phyloP scores from a whole-genome alignment of 2,329 filamentous ascomycete genomes.

The Arthrinium puccinioides region DNA sequence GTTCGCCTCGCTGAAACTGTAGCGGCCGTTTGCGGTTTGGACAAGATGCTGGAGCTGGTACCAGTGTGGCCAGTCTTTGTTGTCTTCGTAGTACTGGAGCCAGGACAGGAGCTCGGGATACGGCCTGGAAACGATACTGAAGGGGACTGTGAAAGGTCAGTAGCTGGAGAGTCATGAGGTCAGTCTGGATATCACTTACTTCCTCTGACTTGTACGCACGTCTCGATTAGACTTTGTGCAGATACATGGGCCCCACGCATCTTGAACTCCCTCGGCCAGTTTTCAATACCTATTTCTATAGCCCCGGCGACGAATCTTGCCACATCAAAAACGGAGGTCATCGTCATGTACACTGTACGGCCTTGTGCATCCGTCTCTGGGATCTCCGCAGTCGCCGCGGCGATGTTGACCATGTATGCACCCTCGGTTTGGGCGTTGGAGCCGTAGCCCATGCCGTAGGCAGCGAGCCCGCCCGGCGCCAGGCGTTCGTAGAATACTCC shows the following conservation, averaged over 20 bases:
- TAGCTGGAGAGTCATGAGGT: conserved; percentile 18
- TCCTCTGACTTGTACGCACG: conserved; percentile 41
- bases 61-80: conserved; percentile 40
- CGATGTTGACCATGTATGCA: conserved; percentile 59
- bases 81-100: conserved; percentile 34
- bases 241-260: conserved; percentile 62
- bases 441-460: conserved; percentile 50
- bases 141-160: conserved; percentile 19
- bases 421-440: conserved; percentile 49
- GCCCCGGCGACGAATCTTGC: conserved; percentile 65
- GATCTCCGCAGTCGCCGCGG: conserved; percentile 49
- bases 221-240: conserved; percentile 49
- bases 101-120: conserved; percentile 33
- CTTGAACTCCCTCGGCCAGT: conserved; percentile 62
- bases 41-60: conserved; percentile 54
- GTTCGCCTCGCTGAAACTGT: conserved; percentile 54
- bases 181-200: conserved; percentile 25
- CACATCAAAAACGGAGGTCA: conserved; percentile 65
- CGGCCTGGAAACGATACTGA: conserved; percentile 29
- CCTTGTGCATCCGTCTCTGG: conserved; percentile 46
- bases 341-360: conserved; percentile 47
- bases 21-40: conserved; percentile 61
- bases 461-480: conserved; percentile 56
- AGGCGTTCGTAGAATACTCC: conserved; percentile 73
- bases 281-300: conserved; percentile 49